These are phyloP conservation scores for Gossypium bickii DNA, from an alignment of 345 rosid species.

Conservation along the genomic window DNA sequence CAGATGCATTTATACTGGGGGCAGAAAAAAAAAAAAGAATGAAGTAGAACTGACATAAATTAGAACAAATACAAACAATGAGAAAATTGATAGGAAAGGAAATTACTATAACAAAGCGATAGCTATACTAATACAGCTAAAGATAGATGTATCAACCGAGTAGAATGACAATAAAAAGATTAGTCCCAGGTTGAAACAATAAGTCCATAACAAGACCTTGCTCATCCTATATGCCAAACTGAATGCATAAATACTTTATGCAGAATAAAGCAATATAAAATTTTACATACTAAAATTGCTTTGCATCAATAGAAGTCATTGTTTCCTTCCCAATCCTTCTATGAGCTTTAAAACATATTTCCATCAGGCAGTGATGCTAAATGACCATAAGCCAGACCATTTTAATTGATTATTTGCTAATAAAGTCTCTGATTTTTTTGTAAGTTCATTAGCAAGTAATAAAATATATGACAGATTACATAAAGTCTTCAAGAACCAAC, in stretches of 20 bases:
- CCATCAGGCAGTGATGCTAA: constrained; percentile 9
- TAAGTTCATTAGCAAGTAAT: neutral
- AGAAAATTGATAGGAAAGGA: neutral
- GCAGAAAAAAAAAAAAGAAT: constrained; percentile 9
- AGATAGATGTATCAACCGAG: neutral
- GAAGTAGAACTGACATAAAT: neutral
- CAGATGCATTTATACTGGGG: constrained; percentile 83
- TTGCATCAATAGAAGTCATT: neutral
- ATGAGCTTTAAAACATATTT: neutral
- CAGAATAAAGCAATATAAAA: neutral
- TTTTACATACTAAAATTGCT: neutral
- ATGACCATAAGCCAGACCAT: neutral
- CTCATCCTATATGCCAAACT: neutral
- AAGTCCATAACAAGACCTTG: neutral
- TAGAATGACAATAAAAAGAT: neutral
- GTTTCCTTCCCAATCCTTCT: neutral
- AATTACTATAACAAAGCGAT: neutral
- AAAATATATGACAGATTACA: neutral
- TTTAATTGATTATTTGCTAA: neutral
- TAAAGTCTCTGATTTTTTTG: neutral
- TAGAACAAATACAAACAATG: neutral
- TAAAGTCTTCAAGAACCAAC: neutral
- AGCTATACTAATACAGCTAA: neutral
- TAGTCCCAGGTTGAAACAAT: neutral
- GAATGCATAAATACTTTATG: neutral